Conservation (phyloP, 2,329 filamentous ascomycete genomes). For the Sclerotinia borealis region DNA sequence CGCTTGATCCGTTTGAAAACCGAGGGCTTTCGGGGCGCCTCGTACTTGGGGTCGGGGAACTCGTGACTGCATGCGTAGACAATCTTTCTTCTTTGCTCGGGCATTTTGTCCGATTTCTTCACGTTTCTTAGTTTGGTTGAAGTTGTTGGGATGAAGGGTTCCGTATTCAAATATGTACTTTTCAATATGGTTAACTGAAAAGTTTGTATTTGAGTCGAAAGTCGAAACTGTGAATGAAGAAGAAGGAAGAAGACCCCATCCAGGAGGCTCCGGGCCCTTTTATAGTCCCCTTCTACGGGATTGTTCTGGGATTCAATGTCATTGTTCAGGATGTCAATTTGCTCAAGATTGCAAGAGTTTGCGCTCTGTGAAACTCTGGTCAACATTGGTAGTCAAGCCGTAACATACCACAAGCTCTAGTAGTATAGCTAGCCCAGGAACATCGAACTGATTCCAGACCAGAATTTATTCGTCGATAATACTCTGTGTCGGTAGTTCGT, state of each 20-base stretch:
- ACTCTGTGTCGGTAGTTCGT: background rate
- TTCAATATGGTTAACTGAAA: background rate
- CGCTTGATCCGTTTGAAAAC: background rate
- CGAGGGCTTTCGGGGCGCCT: background rate
- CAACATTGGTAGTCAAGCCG: background rate
- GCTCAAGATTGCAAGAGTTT: too few relatives aligned
- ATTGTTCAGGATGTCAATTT: background rate
- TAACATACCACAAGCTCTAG: background rate
- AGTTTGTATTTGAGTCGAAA: too few relatives aligned
- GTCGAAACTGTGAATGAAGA: background rate
- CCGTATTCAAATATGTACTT: background rate
- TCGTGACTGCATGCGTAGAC: background rate
- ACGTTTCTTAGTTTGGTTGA: rapidly evolving
- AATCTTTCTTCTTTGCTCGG: background rate
- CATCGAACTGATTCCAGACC: background rate
- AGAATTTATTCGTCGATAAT: background rate
- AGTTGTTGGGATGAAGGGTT: background rate
- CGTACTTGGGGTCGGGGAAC: background rate
- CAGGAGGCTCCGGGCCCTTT: background rate
- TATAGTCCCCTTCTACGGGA: background rate
- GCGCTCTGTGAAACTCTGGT: too few relatives aligned
- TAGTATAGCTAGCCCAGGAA: background rate
- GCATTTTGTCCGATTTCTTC: background rate
- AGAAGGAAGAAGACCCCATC: background rate
- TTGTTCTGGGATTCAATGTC: background rate